Evolutionary conservation across 2,329 filamentous ascomycete species (phyloP).

Genomic region (Verticillium tricorpus): DNA sequence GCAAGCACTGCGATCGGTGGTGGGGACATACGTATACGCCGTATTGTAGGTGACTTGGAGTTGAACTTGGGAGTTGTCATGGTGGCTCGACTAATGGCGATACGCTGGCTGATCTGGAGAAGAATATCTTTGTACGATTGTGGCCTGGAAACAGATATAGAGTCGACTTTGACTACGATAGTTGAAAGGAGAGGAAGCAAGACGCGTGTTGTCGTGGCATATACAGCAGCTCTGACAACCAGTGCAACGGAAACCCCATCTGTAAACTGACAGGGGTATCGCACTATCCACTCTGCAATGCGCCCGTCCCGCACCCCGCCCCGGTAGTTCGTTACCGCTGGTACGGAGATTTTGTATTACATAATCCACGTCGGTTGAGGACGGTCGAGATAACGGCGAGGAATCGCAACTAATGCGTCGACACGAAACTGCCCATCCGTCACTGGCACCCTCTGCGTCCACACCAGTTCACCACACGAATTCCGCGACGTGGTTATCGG

Average conservation of each 20-base stretch:
- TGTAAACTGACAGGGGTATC: neutral
- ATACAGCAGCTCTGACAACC: neutral
- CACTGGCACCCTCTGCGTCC: neutral
- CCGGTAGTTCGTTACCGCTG: too few species aligned
- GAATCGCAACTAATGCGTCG: neutral
- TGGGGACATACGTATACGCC: conserved; percentile 65
- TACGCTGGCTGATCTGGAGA: neutral
- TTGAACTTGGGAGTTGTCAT: conserved; percentile 52
- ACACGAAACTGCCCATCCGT: neutral
- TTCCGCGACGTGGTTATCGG: neutral
- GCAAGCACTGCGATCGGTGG: conserved; percentile 3
- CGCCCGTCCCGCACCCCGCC: too few species aligned
- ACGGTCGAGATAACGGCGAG: neutral
- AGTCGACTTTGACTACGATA: neutral
- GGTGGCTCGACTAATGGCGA: neutral
- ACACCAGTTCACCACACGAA: neutral
- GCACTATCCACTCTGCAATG: too few species aligned
- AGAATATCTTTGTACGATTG: neutral
- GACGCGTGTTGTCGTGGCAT: neutral
- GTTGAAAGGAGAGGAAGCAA: too few species aligned
- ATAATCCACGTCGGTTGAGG: neutral
- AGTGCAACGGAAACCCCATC: neutral
- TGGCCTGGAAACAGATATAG: too few species aligned
- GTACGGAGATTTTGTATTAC: neutral
- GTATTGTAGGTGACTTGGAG: conserved; percentile 77